These are phyloP conservation scores for Mycena vulgaris DNA, from an alignment of 768 basidiomycete genomes.

Conservation along the genomic window DNA sequence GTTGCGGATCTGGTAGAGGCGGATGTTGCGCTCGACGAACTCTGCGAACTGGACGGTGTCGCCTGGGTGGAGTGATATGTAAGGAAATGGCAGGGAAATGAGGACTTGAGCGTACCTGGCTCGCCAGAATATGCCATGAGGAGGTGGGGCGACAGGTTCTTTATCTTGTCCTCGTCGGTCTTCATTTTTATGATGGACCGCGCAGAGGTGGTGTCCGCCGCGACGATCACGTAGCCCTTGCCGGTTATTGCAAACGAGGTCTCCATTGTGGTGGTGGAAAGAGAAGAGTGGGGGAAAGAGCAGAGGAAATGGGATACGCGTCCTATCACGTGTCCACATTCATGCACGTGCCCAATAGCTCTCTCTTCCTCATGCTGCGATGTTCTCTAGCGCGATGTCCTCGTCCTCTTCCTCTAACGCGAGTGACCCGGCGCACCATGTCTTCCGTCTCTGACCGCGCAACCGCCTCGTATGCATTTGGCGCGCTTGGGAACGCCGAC, in stretches of 20 bases:
- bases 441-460: conserved; percentile 3
- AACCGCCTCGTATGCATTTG: conserved; percentile 33
- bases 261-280: conserved; percentile 71
- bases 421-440: background rate
- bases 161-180: conserved; percentile 96
- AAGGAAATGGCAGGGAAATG: background rate
- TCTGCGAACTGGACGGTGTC: conserved; percentile 98
- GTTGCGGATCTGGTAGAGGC: conserved; percentile 96
- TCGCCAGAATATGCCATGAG: conserved; percentile 97
- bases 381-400: background rate
- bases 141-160: conserved; percentile 89
- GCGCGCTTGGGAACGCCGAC: conserved; percentile 31
- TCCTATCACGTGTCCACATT: too few species aligned
- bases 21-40: conserved; percentile 95
- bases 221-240: conserved; percentile 94
- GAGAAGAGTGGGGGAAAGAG: conserved; percentile 3
- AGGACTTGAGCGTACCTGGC: conserved; percentile 71
- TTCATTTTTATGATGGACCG: conserved; percentile 99
- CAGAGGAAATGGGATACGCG: conserved; percentile 28
- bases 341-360: too few species aligned
- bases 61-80: conserved; percentile 61
- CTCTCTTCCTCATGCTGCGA: background rate
- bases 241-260: conserved; percentile 92
- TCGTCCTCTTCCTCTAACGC: background rate
- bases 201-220: conserved; percentile 90